Evolutionary conservation across 352 stramenopile species (phyloP).

Genomic region (Pythium oligandrum): DNA sequence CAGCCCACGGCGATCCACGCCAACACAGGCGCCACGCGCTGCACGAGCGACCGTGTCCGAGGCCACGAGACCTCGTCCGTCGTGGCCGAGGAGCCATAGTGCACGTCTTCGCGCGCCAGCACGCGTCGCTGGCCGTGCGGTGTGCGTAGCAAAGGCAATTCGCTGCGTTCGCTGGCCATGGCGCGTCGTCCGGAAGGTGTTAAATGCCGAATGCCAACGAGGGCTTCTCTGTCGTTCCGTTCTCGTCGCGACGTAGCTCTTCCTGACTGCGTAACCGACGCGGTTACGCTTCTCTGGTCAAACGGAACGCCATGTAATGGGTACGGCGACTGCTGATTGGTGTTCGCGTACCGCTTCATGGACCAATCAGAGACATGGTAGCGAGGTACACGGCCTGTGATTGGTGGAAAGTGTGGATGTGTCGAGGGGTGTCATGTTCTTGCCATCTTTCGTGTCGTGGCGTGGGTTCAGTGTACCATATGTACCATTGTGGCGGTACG

Average conservation of each 20-base stretch:
- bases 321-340: slow-evolving; percentile 9
- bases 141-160: slow-evolving; percentile 29
- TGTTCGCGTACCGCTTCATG: slow-evolving; percentile 9
- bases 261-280: too few relatives aligned
- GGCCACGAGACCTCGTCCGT: background rate
- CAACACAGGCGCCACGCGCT: slow-evolving; percentile 27
- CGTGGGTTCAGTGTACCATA: too few relatives aligned
- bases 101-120: background rate
- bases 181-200: background rate
- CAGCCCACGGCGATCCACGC: slow-evolving; percentile 49
- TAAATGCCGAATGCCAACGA: too few relatives aligned
- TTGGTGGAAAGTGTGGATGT: too few relatives aligned
- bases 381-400: too few relatives aligned
- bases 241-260: too few relatives aligned
- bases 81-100: slow-evolving; percentile 5
- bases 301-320: background rate
- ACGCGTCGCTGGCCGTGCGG: slow-evolving; percentile 13
- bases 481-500: too few relatives aligned
- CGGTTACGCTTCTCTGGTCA: too few relatives aligned
- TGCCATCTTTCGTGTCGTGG: too few relatives aligned
- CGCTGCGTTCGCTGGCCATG: slow-evolving; percentile 22
- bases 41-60: slow-evolving; percentile 13
- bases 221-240: too few relatives aligned
- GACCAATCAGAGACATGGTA: slow-evolving; percentile 7
- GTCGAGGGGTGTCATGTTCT: too few relatives aligned